Base-by-base conservation (phyloP, 1,284 basidiomycete genomes). In the Neotropicomus parvogracilis region DNA sequence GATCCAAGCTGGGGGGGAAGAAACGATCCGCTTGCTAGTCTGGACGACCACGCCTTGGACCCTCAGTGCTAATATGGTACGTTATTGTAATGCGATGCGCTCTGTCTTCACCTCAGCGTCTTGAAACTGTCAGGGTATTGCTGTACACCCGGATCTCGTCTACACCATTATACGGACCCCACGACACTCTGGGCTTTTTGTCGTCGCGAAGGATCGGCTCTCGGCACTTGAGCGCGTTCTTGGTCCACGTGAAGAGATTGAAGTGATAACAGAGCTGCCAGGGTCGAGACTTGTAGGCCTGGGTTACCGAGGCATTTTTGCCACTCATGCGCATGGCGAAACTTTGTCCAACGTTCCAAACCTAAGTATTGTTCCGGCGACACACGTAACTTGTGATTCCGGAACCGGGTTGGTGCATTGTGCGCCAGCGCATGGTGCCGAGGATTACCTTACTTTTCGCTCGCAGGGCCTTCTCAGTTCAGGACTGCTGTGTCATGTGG, bases 41-140 rank as follows among this genome's bases (percentile, higher is more conserved):
- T 99, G 97, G 97, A 99, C 95, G 2, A 99, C 97, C 0, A 99
- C 95, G 0, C 92, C 97, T 0, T 99, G 95, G 95, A 97, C 92
- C 7, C 71, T 99, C 39, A 91, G 91, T 1, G 91, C 92, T 1
- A 99, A 99, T 63, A 93, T 95, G 87, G 92, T 91, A 57, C 37
- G 77, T 42, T 26, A 17, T 37, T 21, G 0, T 24, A 11, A 21
- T 34, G 54, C 8, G n/a, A 13, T 19, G 11, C 35, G 10, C 24
- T 43, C 46, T 12, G 19, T 39, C 20, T 5, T 54, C 12, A 49
- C 16, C 33, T 54, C 45, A 24, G 35, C 35, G 41, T 38, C 24
- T 20, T 32, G n/a, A 36, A 34, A 42, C 16, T 19, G 17, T 6
- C 59, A 94, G 94, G 94, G 87, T 6, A 88, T 99, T 43, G 88